Evolutionary conservation across 257 asterid genomes (phyloP), one percentile per base, ranked within the genome.

Genomic region (Schizonepeta tenuifolia): DNA sequence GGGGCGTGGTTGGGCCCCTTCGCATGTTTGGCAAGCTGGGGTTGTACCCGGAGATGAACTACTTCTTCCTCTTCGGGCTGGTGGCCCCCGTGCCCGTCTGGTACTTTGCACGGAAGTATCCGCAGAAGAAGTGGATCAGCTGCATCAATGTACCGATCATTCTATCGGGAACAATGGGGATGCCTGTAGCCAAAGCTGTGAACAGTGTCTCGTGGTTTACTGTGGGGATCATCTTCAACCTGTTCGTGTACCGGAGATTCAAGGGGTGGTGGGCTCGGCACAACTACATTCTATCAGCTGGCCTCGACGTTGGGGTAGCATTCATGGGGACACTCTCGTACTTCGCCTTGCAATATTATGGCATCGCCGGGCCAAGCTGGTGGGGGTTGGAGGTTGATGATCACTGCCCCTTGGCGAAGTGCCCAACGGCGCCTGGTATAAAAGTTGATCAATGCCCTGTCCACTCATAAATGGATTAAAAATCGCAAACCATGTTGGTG

Each of bases 231-330:
- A 63, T 78, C 47, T 85, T 87, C 75, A 89, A 89, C 69, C 12
- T 85, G 8, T 85, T 82, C 2, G 78, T 89, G 33, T 91, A 86
- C 53, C 61, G 84, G 76, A 80, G 77, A 56, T 76, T 21, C 38
- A 89, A 88, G 83, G 81, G 73, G 9, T 91, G 96, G 97, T 91
- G 97, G 96, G 97, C 95, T 0, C 70, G 89, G 53, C 96, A 89
- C 51, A 86, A 89, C 5, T 91, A 91, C 70, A 79, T 89, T 9
- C 63, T 91, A 7, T 86, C 89, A 0, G 97, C 90, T 0, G 96
- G 91, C 0, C 70, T 89, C 1, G 87, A 87, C 47, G 96, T 94
- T 1, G 97, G 97, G 5, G 84, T 91, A 20, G 97, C 96, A 0
- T 86, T 91, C 57, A 87, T 91, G 95, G 97, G 88, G 4, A 80